These are phyloP conservation scores for Lactarius deliciosus DNA, from an alignment of 768 basidiomycete species.

Conservation along the genomic window DNA sequence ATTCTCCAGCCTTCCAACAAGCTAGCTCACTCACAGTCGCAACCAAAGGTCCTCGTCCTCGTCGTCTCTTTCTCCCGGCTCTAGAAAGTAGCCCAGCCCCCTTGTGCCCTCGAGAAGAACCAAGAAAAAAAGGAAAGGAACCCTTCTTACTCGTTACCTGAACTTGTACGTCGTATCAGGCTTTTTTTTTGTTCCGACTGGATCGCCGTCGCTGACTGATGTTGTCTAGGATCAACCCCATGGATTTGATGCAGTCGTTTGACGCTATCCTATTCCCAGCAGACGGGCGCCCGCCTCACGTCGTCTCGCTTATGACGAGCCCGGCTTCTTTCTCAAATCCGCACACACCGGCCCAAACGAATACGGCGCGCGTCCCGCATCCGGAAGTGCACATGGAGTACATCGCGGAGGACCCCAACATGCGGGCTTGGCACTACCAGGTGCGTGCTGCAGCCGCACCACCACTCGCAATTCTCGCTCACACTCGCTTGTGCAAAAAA, in stretches of 20 bases:
- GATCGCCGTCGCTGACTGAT: constrained; percentile 26
- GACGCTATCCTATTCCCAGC: constrained; percentile 77
- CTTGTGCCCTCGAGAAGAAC: too few relatives aligned
- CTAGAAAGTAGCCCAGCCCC: not conserved
- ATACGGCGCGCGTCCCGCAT: constrained; percentile 66
- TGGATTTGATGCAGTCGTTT: constrained; percentile 65
- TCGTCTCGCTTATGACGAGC: constrained; percentile 77
- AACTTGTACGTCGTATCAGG: constrained; percentile 5
- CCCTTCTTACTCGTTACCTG: not conserved
- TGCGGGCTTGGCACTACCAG: constrained; percentile 71
- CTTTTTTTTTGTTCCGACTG: constrained; percentile 10
- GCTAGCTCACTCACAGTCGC: constrained; percentile 1
- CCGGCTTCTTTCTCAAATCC: constrained; percentile 34
- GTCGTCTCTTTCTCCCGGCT: not conserved
- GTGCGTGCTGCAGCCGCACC: constrained; percentile 41
- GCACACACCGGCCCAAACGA: constrained; percentile 30
- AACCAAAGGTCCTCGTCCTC: not conserved
- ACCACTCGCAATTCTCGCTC: not conserved
- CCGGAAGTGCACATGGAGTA: constrained; percentile 87
- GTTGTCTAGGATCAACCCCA: constrained; percentile 34
- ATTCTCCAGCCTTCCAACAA: constrained; percentile 15
- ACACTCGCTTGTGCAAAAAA: not conserved
- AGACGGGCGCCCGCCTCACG: constrained; percentile 72
- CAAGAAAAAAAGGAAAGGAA: not conserved
- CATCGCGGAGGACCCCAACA: constrained; percentile 69